Evolutionary conservation across 768 basidiomycete genomes (phyloP), one percentile per base, ranked within the genome.

Genomic region (Zangia roseola): DNA sequence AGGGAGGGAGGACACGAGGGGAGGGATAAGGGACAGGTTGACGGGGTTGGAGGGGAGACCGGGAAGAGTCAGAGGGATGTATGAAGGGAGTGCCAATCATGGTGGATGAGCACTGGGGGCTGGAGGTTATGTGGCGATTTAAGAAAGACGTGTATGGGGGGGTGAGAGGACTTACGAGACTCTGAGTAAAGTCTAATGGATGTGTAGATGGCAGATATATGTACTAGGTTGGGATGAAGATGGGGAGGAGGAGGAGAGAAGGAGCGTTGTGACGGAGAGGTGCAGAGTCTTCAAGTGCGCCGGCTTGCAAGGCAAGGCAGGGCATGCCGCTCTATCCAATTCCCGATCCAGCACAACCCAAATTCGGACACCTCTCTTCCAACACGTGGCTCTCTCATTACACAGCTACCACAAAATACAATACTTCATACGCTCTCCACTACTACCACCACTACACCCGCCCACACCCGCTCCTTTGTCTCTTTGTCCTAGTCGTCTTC

Each of bases 301-400:
- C 63, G 63, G 61, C 50, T 55, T 60, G 56, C 39, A 47, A 59
- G 63, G 63, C 56, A 64, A 67, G 63, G 63, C 63, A 64, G 63
- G 63, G 64, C 63, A 67, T n/a, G n/a, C n/a, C 52, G 58, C 61
- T 47, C 58, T 54, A 50, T 58, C 61, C 56, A 47, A 51, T 61
- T 59, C 63, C 63, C 63, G 64, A 63, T 65, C 58, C 51, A 53
- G 57, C 47, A 49, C 36, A 5, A 16, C 1, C 62, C 57, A 47
- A 40, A 53, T 66, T 41, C 10, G 56, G 63, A 14, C 43, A 55
- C 57, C 52, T 62, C 62, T 61, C 59, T 45, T 21, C 10, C 54
- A 58, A 64, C 63, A 65, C 63, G 63, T 65, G 63, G 62, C 39
- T 19, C 52, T 19, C 52, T 50, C 51, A 55, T 56, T 28, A 28